Conservation (phyloP, 2,329 filamentous ascomycete species). For the Pseudopithomyces maydicus region DNA sequence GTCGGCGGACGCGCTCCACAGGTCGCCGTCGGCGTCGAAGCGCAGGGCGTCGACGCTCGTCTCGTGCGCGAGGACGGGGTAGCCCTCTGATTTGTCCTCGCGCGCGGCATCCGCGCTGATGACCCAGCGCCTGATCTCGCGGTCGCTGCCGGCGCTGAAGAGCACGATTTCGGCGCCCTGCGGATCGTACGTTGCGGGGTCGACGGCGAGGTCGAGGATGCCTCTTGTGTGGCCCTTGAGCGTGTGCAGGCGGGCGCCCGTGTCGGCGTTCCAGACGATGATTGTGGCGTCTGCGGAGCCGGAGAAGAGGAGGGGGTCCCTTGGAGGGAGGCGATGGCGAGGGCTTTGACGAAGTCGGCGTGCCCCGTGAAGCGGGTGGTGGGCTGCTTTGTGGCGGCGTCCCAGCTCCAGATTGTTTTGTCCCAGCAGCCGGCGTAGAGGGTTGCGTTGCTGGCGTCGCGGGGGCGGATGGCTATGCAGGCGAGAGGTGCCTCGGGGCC, state of each 20-base stretch:
- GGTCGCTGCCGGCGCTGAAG: slow-evolving; percentile 71
- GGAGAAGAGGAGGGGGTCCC: slow-evolving; percentile 58
- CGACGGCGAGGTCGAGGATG: slow-evolving; percentile 78
- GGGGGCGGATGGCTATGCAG: slow-evolving; percentile 37
- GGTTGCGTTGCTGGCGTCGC: slow-evolving; percentile 71
- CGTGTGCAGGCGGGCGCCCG: slow-evolving; percentile 71
- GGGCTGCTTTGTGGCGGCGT: slow-evolving; percentile 53
- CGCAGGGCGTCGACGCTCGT: slow-evolving; percentile 84
- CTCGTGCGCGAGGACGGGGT: slow-evolving; percentile 77
- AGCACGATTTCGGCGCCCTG: slow-evolving; percentile 56
- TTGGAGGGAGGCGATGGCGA: slow-evolving; percentile 66
- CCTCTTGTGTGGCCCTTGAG: slow-evolving; percentile 80
- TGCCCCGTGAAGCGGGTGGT: slow-evolving; percentile 77
- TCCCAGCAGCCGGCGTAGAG: slow-evolving; percentile 95
- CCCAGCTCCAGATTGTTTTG: slow-evolving; percentile 87
- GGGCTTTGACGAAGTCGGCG: slow-evolving; percentile 86
- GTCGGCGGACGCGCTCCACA: slow-evolving; percentile 94
- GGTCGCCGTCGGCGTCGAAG: slow-evolving; percentile 74
- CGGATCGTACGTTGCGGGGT: slow-evolving; percentile 56
- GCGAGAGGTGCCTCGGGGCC: slow-evolving; percentile 77
- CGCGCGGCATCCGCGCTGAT: slow-evolving; percentile 47
- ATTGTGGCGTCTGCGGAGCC: slow-evolving; percentile 54
- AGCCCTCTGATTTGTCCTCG: slow-evolving; percentile 46
- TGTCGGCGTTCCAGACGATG: slow-evolving; percentile 78
- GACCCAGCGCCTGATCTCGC: slow-evolving; percentile 75